phyloP scores from a whole-genome alignment of 2,329 filamentous ascomycete genomes.

The Cladosporium colombiae region DNA sequence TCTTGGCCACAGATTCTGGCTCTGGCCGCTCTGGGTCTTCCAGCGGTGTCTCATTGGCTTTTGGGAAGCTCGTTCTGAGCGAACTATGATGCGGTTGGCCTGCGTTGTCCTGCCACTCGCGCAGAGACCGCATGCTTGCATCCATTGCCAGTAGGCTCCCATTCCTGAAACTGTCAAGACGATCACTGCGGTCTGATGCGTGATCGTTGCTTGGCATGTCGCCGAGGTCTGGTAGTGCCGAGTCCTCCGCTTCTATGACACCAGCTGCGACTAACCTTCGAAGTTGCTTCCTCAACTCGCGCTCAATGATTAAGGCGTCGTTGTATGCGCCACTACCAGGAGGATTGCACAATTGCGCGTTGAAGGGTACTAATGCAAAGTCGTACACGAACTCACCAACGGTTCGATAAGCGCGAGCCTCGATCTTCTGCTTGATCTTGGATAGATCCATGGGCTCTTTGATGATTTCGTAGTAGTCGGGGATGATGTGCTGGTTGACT shows the following conservation, averaged over 20 bases:
- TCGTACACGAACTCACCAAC: constrained; percentile 90
- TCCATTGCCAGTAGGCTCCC: not conserved
- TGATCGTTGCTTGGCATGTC: constrained; percentile 89
- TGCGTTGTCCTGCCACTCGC: not conserved
- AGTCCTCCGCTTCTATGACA: constrained; percentile 67
- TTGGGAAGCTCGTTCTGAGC: not conserved
- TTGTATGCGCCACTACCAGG: constrained; percentile 86
- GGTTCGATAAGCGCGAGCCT: constrained; percentile 73
- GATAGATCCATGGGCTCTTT: constrained; percentile 91
- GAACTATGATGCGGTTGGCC: not conserved
- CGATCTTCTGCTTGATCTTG: constrained; percentile 80
- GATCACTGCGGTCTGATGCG: constrained; percentile 49
- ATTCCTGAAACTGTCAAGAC: not conserved
- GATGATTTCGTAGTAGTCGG: constrained; percentile 96
- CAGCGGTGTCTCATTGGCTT: not conserved
- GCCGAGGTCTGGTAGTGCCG: constrained; percentile 79
- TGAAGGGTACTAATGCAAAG: constrained; percentile 87
- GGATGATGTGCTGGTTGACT: constrained; percentile 84
- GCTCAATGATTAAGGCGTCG: constrained; percentile 77
- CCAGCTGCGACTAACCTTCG: constrained; percentile 70
- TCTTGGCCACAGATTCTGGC: not conserved
- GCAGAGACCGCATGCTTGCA: not conserved
- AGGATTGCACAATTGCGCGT: constrained; percentile 95
- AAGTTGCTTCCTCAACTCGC: constrained; percentile 71
- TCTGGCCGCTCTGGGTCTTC: not conserved